Conservation (phyloP, 2,329 filamentous ascomycete genomes). For the Xylariaceae sp. region DNA sequence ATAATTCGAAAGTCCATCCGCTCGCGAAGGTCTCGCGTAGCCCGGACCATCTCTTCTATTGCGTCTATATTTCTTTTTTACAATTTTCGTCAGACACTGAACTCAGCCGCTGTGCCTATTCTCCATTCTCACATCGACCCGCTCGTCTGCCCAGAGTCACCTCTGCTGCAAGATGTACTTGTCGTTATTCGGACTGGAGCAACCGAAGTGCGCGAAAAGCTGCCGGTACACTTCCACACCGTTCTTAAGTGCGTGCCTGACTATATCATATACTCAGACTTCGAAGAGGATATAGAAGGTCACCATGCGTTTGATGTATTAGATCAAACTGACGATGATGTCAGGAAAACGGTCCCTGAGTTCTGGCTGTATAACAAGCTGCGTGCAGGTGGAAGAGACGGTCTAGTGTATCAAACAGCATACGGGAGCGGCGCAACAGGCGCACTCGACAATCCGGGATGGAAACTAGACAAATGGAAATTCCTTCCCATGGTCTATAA, state of each 20-base stretch:
- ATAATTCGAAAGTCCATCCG: too few relatives aligned
- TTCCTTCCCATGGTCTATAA: constrained; percentile 37
- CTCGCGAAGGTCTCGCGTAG: background rate
- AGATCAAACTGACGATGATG: background rate
- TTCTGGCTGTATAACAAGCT: constrained; percentile 21
- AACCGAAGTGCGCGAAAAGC: constrained; percentile 12
- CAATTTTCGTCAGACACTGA: background rate
- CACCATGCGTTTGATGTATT: constrained; percentile 14
- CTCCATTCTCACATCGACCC: background rate
- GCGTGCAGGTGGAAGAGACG: constrained; percentile 11
- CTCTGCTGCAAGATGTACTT: constrained; percentile 5
- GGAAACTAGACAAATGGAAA: constrained; percentile 39
- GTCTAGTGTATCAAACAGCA: constrained; percentile 24
- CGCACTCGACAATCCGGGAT: constrained; percentile 28
- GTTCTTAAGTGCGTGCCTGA: constrained; percentile 11
- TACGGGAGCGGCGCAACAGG: constrained; percentile 34
- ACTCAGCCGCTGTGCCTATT: background rate
- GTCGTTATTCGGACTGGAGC: constrained; percentile 13
- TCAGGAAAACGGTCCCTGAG: constrained; percentile 12
- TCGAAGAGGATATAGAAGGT: constrained; percentile 14
- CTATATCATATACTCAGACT: constrained; percentile 16
- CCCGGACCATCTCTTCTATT: background rate
- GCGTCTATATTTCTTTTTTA: background rate
- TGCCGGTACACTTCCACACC: constrained; percentile 14
- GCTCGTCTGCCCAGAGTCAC: constrained; percentile 3